Evolutionary conservation across 306 rosid genomes (phyloP).

Genomic region (Crataegus laevigata): DNA sequence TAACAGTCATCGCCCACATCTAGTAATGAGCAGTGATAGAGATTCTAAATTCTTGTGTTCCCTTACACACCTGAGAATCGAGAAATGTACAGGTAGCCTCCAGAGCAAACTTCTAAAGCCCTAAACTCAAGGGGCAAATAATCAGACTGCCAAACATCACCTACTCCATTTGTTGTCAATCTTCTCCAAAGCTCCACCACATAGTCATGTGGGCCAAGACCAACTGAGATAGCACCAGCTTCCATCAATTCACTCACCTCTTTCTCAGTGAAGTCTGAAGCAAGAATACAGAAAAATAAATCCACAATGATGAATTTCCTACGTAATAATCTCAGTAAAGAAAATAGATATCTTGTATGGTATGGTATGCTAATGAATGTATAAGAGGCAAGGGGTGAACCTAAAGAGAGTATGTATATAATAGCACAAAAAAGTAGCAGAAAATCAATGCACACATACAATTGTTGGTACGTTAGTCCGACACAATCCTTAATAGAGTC

Average conservation of each 20-base stretch:
- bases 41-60: too few relatives aligned
- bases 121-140: too few relatives aligned
- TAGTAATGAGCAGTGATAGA: too few relatives aligned
- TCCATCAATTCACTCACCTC: slow-evolving; percentile 55
- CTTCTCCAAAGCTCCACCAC: slow-evolving; percentile 85
- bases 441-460: neutral
- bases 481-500: neutral
- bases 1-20: too few relatives aligned
- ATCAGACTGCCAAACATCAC: slow-evolving; percentile 84
- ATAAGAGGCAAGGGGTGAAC: neutral
- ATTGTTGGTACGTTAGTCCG: neutral
- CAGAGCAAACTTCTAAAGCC: slow-evolving; percentile 92
- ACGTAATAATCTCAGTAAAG: neutral
- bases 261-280: slow-evolving; percentile 73
- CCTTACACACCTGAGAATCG: too few relatives aligned
- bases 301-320: neutral
- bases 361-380: neutral
- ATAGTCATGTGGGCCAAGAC: slow-evolving; percentile 82
- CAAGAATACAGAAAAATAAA: slow-evolving; percentile 12
- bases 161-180: slow-evolving; percentile 49
- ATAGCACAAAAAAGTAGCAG: too few relatives aligned
- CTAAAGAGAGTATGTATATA: too few relatives aligned
- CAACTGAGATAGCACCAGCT: slow-evolving; percentile 71
- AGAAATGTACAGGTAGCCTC: slow-evolving; percentile 98
- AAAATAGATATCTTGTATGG: neutral